phyloP scores from a whole-genome alignment of 208 protist species.

The Phytomonas sp. region DNA sequence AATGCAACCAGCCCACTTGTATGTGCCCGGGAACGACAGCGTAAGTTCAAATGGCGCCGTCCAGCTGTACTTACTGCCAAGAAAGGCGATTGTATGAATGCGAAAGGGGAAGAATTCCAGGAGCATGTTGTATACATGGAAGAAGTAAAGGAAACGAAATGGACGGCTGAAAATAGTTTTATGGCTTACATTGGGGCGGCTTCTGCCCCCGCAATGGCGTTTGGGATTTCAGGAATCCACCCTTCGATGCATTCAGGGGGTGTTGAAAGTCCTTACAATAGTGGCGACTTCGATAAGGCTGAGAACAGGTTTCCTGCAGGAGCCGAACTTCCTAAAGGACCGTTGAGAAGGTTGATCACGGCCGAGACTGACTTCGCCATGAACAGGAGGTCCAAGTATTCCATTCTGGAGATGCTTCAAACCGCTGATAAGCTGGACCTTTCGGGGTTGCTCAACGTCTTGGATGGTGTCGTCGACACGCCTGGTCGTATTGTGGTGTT shows the following conservation, averaged over 20 bases:
- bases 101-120: constrained; percentile 9
- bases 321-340: neutral
- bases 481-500: constrained; percentile 82
- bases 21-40: constrained; percentile 37
- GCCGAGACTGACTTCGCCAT: constrained; percentile 1
- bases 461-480: constrained; percentile 86
- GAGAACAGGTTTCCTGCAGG: neutral
- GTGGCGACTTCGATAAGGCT: neutral
- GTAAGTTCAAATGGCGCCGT: constrained; percentile 20
- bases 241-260: neutral
- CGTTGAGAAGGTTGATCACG: neutral
- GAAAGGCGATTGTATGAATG: constrained; percentile 7
- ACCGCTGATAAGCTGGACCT: constrained; percentile 65
- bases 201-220: neutral
- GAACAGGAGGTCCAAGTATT: constrained; percentile 13
- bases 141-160: constrained; percentile 1
- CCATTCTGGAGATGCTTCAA: constrained; percentile 31
- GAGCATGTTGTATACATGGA: constrained; percentile 15
- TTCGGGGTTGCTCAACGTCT: constrained; percentile 81
- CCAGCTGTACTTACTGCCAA: constrained; percentile 21
- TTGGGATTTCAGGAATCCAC: neutral
- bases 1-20: constrained; percentile 64
- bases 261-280: neutral
- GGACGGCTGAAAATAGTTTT: neutral
- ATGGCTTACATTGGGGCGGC: neutral